Evolutionary conservation across 352 stramenopile genomes (phyloP).

Genomic region (Saprolegnia parasitica): DNA sequence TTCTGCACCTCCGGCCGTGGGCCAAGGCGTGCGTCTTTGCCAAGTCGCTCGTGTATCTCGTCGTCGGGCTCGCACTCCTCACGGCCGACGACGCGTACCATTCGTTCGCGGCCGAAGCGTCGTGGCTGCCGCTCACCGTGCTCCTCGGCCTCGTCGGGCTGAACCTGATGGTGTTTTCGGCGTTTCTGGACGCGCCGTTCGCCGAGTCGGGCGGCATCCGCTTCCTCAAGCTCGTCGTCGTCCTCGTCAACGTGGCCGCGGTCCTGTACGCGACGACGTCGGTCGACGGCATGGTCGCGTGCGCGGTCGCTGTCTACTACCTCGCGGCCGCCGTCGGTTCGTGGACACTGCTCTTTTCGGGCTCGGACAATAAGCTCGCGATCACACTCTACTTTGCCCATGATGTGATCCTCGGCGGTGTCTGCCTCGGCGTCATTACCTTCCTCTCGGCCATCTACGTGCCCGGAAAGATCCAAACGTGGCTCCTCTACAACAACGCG

Average conservation of each 20-base stretch:
- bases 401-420: slow-evolving; percentile 89
- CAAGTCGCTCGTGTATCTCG: slow-evolving; percentile 85
- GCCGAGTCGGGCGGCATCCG: slow-evolving; percentile 60
- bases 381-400: slow-evolving; percentile 92
- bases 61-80: slow-evolving; percentile 83
- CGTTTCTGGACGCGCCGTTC: slow-evolving; percentile 49
- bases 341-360: slow-evolving; percentile 78
- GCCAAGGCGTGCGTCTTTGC: slow-evolving; percentile 89
- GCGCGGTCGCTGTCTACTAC: slow-evolving; percentile 91
- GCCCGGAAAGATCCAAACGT: slow-evolving; percentile 93
- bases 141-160: slow-evolving; percentile 43
- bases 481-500: slow-evolving; percentile 97
- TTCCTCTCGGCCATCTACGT: slow-evolving; percentile 87
- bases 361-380: slow-evolving; percentile 87
- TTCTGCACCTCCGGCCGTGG: slow-evolving; percentile 78
- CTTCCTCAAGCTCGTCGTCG: slow-evolving; percentile 63
- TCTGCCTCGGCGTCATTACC: slow-evolving; percentile 91
- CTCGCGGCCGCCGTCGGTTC: slow-evolving; percentile 79
- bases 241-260: slow-evolving; percentile 67
- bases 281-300: slow-evolving; percentile 86
- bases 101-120: slow-evolving; percentile 47
- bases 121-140: slow-evolving; percentile 57
- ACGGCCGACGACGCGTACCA: slow-evolving; percentile 67
- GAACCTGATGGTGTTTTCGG: slow-evolving; percentile 60
- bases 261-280: slow-evolving; percentile 67